Percentiles rank a stretch among this genome's conserved stretches.
Evolutionary conservation across 352 stramenopile genomes (phyloP).

Genomic region (Globisporangium cederbergense): DNA sequence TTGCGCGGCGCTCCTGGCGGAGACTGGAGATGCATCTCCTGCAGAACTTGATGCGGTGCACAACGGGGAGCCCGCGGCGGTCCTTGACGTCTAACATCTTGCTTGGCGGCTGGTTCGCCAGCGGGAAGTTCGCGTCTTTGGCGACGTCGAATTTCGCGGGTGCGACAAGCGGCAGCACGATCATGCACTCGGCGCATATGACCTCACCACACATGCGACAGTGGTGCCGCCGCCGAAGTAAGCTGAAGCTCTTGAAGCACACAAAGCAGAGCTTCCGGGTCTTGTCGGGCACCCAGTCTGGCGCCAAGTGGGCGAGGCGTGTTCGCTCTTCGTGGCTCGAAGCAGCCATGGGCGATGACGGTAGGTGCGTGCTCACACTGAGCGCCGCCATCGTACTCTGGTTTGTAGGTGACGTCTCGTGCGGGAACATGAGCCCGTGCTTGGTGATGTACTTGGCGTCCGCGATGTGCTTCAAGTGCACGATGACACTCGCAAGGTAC

Average conservation of each 20-base stretch:
- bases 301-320: constrained; percentile 23
- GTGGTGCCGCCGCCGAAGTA: constrained; percentile 62
- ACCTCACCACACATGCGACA: constrained; percentile 79
- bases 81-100: constrained; percentile 40
- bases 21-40: constrained; percentile 24
- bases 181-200: constrained; percentile 66
- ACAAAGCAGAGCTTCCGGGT: constrained; percentile 60
- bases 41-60: too few species aligned
- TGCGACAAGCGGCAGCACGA: constrained; percentile 57
- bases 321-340: constrained; percentile 9
- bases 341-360: constrained; percentile 21
- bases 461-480: constrained; percentile 62
- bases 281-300: constrained; percentile 58
- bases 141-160: constrained; percentile 20
- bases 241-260: constrained; percentile 69
- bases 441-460: constrained; percentile 85
- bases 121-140: constrained; percentile 18
- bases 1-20: constrained; percentile 59
- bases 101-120: constrained; percentile 36
- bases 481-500: constrained; percentile 53
- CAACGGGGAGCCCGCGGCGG: constrained; percentile 19
- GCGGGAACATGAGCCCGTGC: constrained; percentile 66
- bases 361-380: constrained; percentile 34
- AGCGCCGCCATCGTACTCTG: constrained; percentile 10
- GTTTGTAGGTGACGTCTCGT: constrained; percentile 16